Conservation (phyloP, 305 asterid species). For the Fraxinus baroniana region DNA sequence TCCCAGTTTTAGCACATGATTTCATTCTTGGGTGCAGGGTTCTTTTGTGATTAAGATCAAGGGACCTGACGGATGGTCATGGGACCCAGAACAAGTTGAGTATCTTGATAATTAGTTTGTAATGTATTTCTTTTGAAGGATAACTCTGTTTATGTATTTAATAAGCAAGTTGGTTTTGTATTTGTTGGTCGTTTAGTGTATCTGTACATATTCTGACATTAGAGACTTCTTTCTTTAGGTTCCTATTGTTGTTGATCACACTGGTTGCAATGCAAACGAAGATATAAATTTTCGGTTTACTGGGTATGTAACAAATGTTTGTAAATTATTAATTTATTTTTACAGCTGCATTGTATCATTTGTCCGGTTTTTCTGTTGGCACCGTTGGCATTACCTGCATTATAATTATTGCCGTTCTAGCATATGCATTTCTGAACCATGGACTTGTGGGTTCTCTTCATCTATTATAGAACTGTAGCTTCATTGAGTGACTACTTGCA, state of each 20-base stretch:
- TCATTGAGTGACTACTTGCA: conserved; percentile 37
- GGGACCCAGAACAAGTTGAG: conserved; percentile 92
- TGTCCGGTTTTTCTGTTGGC: background rate
- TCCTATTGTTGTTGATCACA: conserved; percentile 71
- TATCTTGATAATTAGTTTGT: conserved; percentile 28
- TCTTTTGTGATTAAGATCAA: conserved; percentile 81
- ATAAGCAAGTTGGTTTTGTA: conserved; percentile 9
- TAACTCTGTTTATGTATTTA: background rate
- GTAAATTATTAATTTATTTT: conserved; percentile 12
- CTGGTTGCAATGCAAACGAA: conserved; percentile 89
- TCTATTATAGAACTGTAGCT: conserved; percentile 25
- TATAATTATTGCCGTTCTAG: background rate
- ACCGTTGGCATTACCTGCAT: background rate
- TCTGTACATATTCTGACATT: conserved; percentile 25
- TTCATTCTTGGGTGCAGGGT: conserved; percentile 59
- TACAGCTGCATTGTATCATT: background rate
- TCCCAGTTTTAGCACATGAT: conserved; percentile 19
- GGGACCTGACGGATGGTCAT: conserved; percentile 96
- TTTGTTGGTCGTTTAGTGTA: conserved; percentile 10
- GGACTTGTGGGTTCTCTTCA: conserved; percentile 19
- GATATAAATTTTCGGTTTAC: conserved; percentile 89
- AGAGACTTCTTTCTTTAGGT: conserved; percentile 48
- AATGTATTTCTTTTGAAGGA: conserved; percentile 12
- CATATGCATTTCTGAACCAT: conserved; percentile 6
- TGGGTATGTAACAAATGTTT: conserved; percentile 51